Percentiles rank a stretch among this genome's conserved stretches.
Evolutionary conservation across 768 basidiomycete genomes (phyloP).

Genomic region (Hemileccinum rubropunctum): DNA sequence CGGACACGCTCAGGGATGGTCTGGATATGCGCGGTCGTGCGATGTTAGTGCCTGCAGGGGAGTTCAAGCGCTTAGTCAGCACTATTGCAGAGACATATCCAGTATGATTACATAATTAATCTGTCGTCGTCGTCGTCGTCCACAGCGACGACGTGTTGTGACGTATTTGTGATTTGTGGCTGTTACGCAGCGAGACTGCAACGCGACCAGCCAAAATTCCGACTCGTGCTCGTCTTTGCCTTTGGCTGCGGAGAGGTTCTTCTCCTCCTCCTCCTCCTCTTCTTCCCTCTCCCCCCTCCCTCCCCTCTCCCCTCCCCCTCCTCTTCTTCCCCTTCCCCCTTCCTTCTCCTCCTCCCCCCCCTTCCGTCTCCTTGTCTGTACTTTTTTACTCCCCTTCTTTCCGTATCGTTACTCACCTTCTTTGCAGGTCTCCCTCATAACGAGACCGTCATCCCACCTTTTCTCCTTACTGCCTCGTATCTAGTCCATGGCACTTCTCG

Average conservation of each 20-base stretch:
- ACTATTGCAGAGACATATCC: conserved; percentile 37
- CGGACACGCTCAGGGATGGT: conserved; percentile 25
- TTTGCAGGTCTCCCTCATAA: conserved; percentile 1
- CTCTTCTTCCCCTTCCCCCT: not conserved
- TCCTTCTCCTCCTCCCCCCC: not conserved
- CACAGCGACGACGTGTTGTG: conserved; percentile 12
- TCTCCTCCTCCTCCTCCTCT: not conserved
- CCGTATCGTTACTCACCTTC: not conserved
- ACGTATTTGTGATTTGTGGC: conserved; percentile 16
- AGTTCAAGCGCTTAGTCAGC: conserved; percentile 40
- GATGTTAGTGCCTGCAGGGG: conserved; percentile 54
- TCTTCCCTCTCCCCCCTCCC: not conserved
- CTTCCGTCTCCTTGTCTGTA: no score
- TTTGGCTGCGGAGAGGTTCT: not conserved
- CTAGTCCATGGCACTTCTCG: conserved; percentile 74
- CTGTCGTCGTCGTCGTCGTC: conserved; percentile 7
- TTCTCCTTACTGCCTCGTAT: not conserved
- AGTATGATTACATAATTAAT: conserved; percentile 4
- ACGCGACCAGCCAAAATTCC: conserved; percentile 2
- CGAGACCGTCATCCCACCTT: conserved; percentile 7
- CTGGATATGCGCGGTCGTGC: conserved; percentile 52
- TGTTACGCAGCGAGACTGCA: conserved; percentile 7
- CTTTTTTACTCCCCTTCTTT: no score
- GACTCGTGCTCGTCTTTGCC: not conserved
- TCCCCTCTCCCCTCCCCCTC: not conserved